phyloP scores from a whole-genome alignment of 257 asterid genomes.

The Salvia rosmarinus region DNA sequence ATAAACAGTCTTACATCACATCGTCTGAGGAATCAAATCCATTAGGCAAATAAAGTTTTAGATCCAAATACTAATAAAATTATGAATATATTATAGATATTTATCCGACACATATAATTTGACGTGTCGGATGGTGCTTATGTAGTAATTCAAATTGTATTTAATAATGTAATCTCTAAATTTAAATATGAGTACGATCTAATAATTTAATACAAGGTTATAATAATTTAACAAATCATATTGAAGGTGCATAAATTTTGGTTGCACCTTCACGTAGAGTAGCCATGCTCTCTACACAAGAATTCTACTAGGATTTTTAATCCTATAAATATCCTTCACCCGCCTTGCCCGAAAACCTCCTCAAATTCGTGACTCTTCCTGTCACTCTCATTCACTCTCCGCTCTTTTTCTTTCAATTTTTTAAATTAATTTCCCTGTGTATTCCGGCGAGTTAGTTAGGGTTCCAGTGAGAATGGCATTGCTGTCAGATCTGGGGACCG shows the following conservation, averaged over 20 bases:
- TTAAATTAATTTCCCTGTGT: conserved; percentile 5
- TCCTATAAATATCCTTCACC: conserved; percentile 39
- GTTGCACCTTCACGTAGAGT: conserved; percentile 27
- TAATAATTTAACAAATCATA: too few species aligned
- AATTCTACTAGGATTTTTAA: not conserved
- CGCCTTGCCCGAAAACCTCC: conserved; percentile 18
- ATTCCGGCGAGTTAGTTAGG: conserved; percentile 38
- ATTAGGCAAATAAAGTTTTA: too few species aligned
- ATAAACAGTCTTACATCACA: too few species aligned
- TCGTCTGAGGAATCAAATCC: too few species aligned
- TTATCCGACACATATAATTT: too few species aligned
- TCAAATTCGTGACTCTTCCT: conserved; percentile 22
- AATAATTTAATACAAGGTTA: too few species aligned
- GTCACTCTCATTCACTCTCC: not conserved
- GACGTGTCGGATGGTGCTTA: too few species aligned
- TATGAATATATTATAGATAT: too few species aligned
- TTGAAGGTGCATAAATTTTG: not conserved
- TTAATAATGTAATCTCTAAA: too few species aligned
- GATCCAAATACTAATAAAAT: too few species aligned
- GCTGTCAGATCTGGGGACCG: conserved; percentile 72
- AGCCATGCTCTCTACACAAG: conserved; percentile 22
- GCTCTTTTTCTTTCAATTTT: conserved; percentile 7
- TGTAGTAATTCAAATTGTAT: too few species aligned
- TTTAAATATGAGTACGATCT: too few species aligned
- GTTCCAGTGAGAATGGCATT: conserved; percentile 48